phyloP scores from a whole-genome alignment of 345 rosid species.

The Cardamine occulta region DNA sequence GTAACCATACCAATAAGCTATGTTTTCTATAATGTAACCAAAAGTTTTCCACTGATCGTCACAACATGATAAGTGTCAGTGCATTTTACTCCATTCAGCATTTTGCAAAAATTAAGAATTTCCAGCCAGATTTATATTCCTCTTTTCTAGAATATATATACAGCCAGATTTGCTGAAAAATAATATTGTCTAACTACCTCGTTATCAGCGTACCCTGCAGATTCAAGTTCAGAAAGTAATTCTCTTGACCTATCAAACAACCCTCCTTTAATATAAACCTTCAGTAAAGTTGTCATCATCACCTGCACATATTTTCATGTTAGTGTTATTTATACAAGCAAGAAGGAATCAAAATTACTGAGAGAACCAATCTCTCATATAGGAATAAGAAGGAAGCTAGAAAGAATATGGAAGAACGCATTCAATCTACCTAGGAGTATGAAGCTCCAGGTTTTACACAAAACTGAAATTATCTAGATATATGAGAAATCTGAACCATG shows the following conservation, averaged over 20 bases:
- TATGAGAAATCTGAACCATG: background rate
- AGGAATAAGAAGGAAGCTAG: background rate
- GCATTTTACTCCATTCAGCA: background rate
- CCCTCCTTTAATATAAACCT: slow-evolving; percentile 88
- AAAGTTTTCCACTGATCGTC: slow-evolving; percentile 5
- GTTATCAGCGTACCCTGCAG: slow-evolving; percentile 70
- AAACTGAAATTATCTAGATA: background rate
- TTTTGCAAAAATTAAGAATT: background rate
- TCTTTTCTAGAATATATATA: background rate
- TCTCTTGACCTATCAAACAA: slow-evolving; percentile 81
- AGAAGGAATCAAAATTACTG: background rate
- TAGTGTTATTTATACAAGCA: slow-evolving; percentile 17
- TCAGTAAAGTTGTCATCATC: slow-evolving; percentile 79
- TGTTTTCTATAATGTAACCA: slow-evolving; percentile 5
- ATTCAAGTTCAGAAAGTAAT: slow-evolving; percentile 66
- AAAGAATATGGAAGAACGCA: background rate
- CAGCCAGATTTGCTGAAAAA: slow-evolving; percentile 19
- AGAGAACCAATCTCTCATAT: background rate
- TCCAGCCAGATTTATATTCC: slow-evolving; percentile 3
- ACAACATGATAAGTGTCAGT: background rate
- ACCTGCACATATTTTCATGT: slow-evolving; percentile 61
- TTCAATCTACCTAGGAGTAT: background rate
- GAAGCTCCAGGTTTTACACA: background rate
- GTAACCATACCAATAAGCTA: slow-evolving; percentile 7
- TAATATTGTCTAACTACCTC: slow-evolving; percentile 56